Percentiles rank a stretch among this genome's conserved stretches.
phyloP scores from a whole-genome alignment of 2,329 filamentous ascomycete species.

The Arthrobotrys iridis region DNA sequence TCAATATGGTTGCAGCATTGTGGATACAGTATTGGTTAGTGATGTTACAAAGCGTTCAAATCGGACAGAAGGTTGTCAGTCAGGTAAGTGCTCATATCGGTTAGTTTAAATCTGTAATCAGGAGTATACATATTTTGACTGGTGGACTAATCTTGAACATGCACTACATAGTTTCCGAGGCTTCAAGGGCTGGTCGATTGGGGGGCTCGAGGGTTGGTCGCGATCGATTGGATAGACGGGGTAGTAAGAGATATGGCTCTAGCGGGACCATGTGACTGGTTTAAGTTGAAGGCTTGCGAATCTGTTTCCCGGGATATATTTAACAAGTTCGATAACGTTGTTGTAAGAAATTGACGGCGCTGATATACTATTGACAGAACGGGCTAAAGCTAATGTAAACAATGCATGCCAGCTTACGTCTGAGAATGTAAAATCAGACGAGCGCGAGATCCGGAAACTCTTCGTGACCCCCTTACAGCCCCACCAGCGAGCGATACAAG shows the following conservation, averaged over 20 bases:
- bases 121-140: neutral
- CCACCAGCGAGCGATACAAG: slow-evolving; percentile 11
- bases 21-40: slow-evolving; percentile 16
- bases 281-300: neutral
- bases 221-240: neutral
- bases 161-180: neutral
- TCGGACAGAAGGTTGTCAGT: neutral
- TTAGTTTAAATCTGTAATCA: neutral
- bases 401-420: neutral
- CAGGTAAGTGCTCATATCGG: neutral
- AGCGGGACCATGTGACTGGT: neutral
- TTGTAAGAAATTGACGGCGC: no score
- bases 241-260: neutral
- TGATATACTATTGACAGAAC: no score
- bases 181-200: neutral
- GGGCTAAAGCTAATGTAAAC: neutral
- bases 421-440: neutral
- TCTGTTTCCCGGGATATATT: neutral
- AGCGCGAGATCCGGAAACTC: neutral
- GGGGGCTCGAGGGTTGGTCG: neutral
- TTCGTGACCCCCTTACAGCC: neutral
- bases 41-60: neutral
- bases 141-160: neutral
- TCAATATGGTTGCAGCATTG: neutral
- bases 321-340: neutral